A percentile compares a stretch with the other conserved stretches of the same genome.
Conservation (phyloP, 2,329 filamentous ascomycete genomes). For the Pseudofabraea citricarpa region DNA sequence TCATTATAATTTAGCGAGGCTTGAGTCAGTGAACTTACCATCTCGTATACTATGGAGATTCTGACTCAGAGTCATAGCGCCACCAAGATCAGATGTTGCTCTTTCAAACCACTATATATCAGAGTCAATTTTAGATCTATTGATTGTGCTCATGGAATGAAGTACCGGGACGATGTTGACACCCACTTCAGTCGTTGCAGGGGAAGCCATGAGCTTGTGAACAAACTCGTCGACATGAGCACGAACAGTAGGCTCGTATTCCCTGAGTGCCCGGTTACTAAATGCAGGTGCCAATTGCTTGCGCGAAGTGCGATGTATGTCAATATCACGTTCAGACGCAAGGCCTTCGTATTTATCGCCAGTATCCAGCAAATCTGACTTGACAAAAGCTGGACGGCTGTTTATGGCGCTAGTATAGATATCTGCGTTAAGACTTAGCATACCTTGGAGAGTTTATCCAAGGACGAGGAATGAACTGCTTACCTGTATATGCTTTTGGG, state of each 20-base stretch:
- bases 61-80: neutral
- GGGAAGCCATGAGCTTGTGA: neutral
- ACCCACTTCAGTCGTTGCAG: neutral
- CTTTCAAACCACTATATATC: neutral
- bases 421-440: neutral
- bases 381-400: neutral
- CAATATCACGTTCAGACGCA: neutral
- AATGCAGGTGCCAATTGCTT: neutral
- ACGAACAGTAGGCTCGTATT: neutral
- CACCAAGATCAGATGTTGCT: neutral
- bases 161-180: neutral
- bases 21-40: neutral
- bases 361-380: neutral
- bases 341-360: neutral
- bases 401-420: neutral
- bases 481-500: slow-evolving; percentile 6
- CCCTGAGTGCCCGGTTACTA: neutral
- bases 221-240: neutral
- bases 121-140: neutral
- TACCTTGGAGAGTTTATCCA: neutral
- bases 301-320: neutral
- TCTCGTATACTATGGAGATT: neutral
- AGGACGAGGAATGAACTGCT: neutral
- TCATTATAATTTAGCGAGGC: neutral
- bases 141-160: neutral